These are phyloP conservation scores for Melastoma malabathricum DNA, from an alignment of 345 rosid genomes.

Conservation along the genomic window DNA sequence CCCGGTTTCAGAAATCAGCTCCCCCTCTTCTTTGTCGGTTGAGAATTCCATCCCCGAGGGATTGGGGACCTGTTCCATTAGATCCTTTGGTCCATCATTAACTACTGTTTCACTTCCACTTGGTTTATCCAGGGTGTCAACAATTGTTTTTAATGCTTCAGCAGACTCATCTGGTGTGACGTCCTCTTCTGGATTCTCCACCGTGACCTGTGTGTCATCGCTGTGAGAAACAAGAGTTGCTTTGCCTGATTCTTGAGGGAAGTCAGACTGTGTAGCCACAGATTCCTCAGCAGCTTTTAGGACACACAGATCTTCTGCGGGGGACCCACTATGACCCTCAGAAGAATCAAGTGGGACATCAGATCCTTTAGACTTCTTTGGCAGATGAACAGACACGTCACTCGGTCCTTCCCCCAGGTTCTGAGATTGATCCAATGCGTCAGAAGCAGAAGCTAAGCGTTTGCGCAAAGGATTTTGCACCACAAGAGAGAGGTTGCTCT, in stretches of 20 bases:
- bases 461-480: conserved; percentile 42
- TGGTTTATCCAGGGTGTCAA: conserved; percentile 39
- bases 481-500: conserved; percentile 22
- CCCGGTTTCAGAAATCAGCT: conserved; percentile 42
- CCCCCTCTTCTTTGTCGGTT: conserved; percentile 87
- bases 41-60: conserved; percentile 2
- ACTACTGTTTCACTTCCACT: conserved; percentile 21
- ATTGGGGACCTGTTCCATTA: conserved; percentile 13
- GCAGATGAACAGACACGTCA: conserved; percentile 29
- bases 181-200: conserved; percentile 25
- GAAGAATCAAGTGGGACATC: conserved; percentile 31
- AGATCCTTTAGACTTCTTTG: conserved; percentile 48
- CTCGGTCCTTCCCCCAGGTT: conserved; percentile 26
- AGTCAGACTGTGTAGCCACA: conserved; percentile 26
- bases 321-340: conserved; percentile 23
- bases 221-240: conserved; percentile 39
- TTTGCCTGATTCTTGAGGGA: conserved; percentile 20
- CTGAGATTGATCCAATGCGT: conserved; percentile 32
- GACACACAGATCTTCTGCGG: conserved; percentile 21
- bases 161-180: conserved; percentile 2
- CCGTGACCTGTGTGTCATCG: conserved; percentile 42
- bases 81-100: conserved; percentile 40
- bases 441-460: conserved; percentile 50
- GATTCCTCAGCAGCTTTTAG: conserved; percentile 34
- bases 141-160: conserved; percentile 11